A percentile compares a stretch with the other conserved stretches of the same genome.
These are phyloP conservation scores for Sphaerobolus stellatus DNA, from an alignment of 1,284 basidiomycete species.

Conservation along the genomic window DNA sequence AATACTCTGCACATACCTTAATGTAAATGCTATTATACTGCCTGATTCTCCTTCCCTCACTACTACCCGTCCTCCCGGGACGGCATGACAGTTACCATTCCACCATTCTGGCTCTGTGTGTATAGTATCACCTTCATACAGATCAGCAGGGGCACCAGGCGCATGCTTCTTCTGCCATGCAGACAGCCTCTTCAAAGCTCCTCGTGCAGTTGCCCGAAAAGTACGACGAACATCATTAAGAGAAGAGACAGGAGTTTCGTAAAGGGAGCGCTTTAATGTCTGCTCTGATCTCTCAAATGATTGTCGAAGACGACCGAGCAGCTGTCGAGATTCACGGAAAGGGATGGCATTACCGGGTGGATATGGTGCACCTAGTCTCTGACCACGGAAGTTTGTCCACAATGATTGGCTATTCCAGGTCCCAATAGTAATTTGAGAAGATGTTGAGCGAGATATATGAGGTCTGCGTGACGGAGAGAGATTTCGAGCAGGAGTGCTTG, in stretches of 20 bases:
- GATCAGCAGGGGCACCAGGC: conserved; percentile 20
- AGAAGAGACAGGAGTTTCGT: conserved; percentile 40
- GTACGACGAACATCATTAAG: conserved; percentile 64
- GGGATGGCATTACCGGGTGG: neutral
- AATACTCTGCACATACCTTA: conserved; percentile 45
- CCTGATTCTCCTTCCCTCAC: conserved; percentile 72
- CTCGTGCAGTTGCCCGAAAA: conserved; percentile 51
- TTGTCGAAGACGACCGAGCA: conserved; percentile 51
- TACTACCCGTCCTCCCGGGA: conserved; percentile 67
- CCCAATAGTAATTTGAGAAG: conserved; percentile 17
- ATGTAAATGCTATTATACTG: conserved; percentile 70
- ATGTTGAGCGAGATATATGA: conserved; percentile 16
- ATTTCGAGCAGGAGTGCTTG: conserved; percentile 19
- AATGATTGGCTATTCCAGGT: conserved; percentile 6
- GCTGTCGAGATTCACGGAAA: conserved; percentile 33
- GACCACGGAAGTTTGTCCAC: neutral
- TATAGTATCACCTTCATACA: conserved; percentile 27
- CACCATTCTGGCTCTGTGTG: conserved; percentile 61
- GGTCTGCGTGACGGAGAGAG: conserved; percentile 19
- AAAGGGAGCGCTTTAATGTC: conserved; percentile 52
- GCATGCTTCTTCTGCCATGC: conserved; percentile 68
- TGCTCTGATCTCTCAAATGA: conserved; percentile 61
- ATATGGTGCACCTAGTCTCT: conserved; percentile 3
- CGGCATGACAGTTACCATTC: conserved; percentile 56
- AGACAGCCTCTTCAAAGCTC: conserved; percentile 48